Base-by-base conservation (phyloP, 2,329 filamentous ascomycete genomes). In the Colletotrichum acutatum region DNA sequence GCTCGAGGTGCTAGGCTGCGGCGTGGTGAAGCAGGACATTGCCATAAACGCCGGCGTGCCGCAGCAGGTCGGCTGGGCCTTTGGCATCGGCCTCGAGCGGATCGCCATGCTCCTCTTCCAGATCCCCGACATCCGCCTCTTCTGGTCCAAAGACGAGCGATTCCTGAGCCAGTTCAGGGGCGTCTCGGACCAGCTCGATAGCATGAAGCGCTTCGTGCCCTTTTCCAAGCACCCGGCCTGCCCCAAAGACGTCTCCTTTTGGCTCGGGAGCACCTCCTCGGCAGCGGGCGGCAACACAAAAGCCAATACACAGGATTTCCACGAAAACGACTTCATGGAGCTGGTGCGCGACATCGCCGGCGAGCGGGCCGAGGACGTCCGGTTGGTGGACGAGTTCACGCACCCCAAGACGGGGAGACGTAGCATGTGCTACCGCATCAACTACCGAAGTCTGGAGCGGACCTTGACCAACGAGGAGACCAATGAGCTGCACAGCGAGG, bases 321-420 rank as follows among this genome's bases (percentile, higher is more conserved):
- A 98, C 82, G 95, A 97, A 81, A 98, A 98, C 83, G 97, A 99
- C 82, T 87, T 98, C 64, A 98, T 98, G 96, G 97, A 98, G 83
- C 89, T 98, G 69, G 94, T 98, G 22, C 91, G 97, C 76, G 92
- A 92, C 76, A 88, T 96, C 59, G 94, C 91, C 11, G 95, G 95
- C 63, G 94, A 97, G 81, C 83, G 91, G 26, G 95, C 97, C 46
- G 97, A 99, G 84, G 95, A 98, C 81, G 96, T 98, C 63, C 87
- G 86, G 74, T 86, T 97, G 32, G 90, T 94, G 65, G 97, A 98
- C 83, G 90, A 94, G 80, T 99, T 98, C 82, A 91, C 90, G 60
- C 95, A 98, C 83, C 95, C 95, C 49, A 95, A 94, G 84, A 95
- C 93, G 24, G 91, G 92, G 4, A 88, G 93, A 76, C 93, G 90